Base-by-base conservation (phyloP, 2,329 filamentous ascomycete genomes). In the Venturia asperata region DNA sequence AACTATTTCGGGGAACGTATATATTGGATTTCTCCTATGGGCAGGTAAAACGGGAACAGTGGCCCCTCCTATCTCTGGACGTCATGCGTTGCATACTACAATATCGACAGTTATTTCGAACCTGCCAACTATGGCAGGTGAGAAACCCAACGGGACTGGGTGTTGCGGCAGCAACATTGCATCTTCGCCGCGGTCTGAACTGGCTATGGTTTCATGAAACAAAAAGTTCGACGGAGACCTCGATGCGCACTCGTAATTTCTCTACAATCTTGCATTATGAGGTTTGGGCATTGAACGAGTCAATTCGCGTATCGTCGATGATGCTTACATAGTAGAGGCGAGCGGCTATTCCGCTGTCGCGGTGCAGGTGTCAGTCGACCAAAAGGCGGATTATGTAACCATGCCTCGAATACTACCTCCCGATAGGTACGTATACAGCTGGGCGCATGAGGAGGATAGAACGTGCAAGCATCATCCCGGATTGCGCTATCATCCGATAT, bases 21-120 rank as follows among this genome's bases (percentile, higher is more conserved):
- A 58, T 58, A 58, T 58, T 58, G 52, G 17, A 58, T 37, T 10
- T 39, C 52, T 58, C 27, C 19, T 39, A 58, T 34, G 19, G 27
- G 27, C 27, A 58, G 52, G 52, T 39, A 15, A 39, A 41, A 15
- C 17, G 52, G 3, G 27, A 37, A 5, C 52, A 37, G 1, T 37
- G n/a, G 52, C 52, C 27, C 4, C 30, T 37, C 52, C 9, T 37
- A 58, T 37, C 13, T 21, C 4, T 34, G 21, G 49, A 34, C 49
- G 49, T 56, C 49, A 56, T 19, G 49, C 49, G 34, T 56, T 56
- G 13, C 27, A 37, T 6, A 11, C 4, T 52, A 5, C 11, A 52
- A 37, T 10, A 17, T 5, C 24, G 11, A 34, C n/a, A 17, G 34
- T 21, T 37, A 37, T 19, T 34, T 56, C 49, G 19, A 5, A n/a